Conservation (phyloP, 108 stramenopile species). For the Pseudonitzschia multistriata region DNA sequence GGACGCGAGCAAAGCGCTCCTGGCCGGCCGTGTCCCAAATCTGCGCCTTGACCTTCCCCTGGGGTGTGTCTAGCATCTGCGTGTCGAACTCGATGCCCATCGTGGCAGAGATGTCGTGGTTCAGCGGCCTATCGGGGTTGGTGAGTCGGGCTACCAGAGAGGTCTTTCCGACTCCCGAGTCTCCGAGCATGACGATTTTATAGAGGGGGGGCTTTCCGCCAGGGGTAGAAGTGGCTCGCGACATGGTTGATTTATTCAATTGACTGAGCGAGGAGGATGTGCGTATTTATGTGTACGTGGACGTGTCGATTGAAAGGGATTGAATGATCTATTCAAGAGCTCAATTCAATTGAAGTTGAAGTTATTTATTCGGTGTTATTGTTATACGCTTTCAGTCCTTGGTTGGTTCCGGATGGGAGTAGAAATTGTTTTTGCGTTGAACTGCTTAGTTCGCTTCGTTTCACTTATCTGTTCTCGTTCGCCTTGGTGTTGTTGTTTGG, state of each 20-base stretch:
- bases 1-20: slow-evolving; percentile 87
- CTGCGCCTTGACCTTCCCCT: slow-evolving; percentile 92
- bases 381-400: no score
- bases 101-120: slow-evolving; percentile 89
- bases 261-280: no score
- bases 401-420: no score
- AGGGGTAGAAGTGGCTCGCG: slow-evolving; percentile 67
- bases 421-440: no score
- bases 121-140: slow-evolving; percentile 83
- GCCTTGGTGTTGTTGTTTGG: no score
- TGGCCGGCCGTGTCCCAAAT: slow-evolving; percentile 95
- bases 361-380: no score
- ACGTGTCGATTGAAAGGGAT: background rate
- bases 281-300: background rate
- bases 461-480: no score
- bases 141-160: slow-evolving; percentile 84
- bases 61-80: slow-evolving; percentile 88
- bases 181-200: slow-evolving; percentile 93
- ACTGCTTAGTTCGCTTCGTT: no score
- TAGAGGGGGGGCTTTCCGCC: slow-evolving; percentile 87
- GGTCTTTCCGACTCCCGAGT: slow-evolving; percentile 91
- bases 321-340: no score
- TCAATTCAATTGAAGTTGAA: no score
- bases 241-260: no score
- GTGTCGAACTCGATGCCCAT: slow-evolving; percentile 96